These are phyloP conservation scores for Xylariaceae sp. DNA, from an alignment of 2,329 filamentous ascomycete genomes.

Conservation along the genomic window DNA sequence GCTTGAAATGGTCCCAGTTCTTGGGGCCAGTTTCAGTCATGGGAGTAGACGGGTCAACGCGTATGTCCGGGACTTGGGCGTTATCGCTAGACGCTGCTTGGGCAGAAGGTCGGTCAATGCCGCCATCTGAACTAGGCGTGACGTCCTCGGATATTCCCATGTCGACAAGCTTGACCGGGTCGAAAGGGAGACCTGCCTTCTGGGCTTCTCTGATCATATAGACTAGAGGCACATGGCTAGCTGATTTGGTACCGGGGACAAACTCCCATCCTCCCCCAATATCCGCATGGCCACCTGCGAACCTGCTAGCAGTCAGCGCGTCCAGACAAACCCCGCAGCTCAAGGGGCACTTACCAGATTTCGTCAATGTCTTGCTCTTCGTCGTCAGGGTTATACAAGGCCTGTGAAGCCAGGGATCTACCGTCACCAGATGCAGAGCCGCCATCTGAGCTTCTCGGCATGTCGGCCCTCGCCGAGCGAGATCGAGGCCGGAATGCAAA, in stretches of 20 bases:
- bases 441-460: too few species aligned
- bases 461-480: too few species aligned
- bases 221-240: conserved; percentile 60
- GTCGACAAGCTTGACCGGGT: conserved; percentile 57
- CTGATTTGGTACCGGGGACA: conserved; percentile 47
- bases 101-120: too few species aligned
- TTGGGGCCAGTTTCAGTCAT: conserved; percentile 4
- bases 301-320: conserved; percentile 28
- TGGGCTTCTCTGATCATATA: conserved; percentile 63
- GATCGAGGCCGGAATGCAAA: conserved; percentile 25
- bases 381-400: conserved; percentile 39
- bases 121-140: too few species aligned
- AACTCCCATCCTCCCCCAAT: conserved; percentile 70
- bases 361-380: conserved; percentile 67
- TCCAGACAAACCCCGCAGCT: not conserved
- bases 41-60: conserved; percentile 25
- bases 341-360: conserved; percentile 44
- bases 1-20: conserved; percentile 12
- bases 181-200: conserved; percentile 62
- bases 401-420: too few species aligned
- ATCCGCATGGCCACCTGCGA: conserved; percentile 70
- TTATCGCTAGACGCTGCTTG: too few species aligned
- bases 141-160: conserved; percentile 47
- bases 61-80: conserved; percentile 24
- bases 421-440: too few species aligned